These are phyloP conservation scores for Ascochyta lentis DNA, from an alignment of 2,329 filamentous ascomycete species.

Conservation along the genomic window DNA sequence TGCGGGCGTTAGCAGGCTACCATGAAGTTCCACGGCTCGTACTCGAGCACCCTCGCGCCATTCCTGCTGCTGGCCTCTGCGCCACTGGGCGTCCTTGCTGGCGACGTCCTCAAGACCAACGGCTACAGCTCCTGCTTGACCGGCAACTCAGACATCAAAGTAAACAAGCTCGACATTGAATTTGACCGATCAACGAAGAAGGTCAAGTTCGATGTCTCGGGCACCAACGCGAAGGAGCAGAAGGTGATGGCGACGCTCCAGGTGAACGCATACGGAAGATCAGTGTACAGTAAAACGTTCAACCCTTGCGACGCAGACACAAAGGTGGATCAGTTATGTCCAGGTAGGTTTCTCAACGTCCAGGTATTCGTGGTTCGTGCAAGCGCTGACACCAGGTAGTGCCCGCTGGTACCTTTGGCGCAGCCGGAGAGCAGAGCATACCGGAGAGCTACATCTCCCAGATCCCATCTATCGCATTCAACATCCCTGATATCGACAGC, in stretches of 20 bases:
- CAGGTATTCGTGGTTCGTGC: neutral
- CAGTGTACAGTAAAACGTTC: slow-evolving; percentile 80
- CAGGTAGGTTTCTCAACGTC: slow-evolving; percentile 62
- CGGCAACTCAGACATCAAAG: slow-evolving; percentile 65
- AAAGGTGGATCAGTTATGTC: slow-evolving; percentile 78
- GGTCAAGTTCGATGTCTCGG: slow-evolving; percentile 82
- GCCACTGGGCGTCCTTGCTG: slow-evolving; percentile 63
- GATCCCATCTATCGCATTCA: slow-evolving; percentile 89
- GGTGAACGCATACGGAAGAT: slow-evolving; percentile 82
- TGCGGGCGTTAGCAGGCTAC: slow-evolving; percentile 35
- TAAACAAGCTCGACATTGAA: slow-evolving; percentile 76
- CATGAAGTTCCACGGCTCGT: slow-evolving; percentile 46
- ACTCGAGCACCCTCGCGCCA: slow-evolving; percentile 48
- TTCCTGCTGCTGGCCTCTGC: slow-evolving; percentile 47
- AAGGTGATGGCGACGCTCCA: slow-evolving; percentile 80
- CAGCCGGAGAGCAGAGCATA: slow-evolving; percentile 74
- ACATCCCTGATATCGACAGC: slow-evolving; percentile 87
- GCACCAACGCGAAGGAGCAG: slow-evolving; percentile 73
- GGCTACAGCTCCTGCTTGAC: slow-evolving; percentile 78
- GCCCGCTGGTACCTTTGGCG: slow-evolving; percentile 75
- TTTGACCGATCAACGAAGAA: slow-evolving; percentile 78
- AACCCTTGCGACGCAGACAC: slow-evolving; percentile 77
- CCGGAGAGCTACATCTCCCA: slow-evolving; percentile 72
- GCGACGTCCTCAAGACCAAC: slow-evolving; percentile 77
- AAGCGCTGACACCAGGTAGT: slow-evolving; percentile 57